Conservation (phyloP, 495 filamentous ascomycete genomes). For the Physcia stellaris region DNA sequence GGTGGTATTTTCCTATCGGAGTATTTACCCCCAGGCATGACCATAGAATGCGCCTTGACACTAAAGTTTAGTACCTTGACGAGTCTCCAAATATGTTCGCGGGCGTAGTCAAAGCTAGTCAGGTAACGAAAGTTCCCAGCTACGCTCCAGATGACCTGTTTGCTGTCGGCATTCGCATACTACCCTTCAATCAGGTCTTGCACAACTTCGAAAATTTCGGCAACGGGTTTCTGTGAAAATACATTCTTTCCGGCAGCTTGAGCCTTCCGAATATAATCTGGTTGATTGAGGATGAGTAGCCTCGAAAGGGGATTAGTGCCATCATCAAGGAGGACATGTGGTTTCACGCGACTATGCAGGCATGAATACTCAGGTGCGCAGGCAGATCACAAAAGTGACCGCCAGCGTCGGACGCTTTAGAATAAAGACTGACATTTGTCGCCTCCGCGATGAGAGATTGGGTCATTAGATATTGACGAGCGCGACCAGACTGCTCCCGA, state of each 20-base stretch:
- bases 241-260: conserved; percentile 66
- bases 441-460: no score
- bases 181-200: conserved; percentile 50
- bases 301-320: no score
- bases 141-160: conserved; percentile 43
- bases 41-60: conserved; percentile 35
- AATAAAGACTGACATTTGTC: no score
- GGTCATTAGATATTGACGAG: no score
- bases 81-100: conserved; percentile 41
- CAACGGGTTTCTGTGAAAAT: conserved; percentile 71
- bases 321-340: no score
- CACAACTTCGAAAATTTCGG: conserved; percentile 48
- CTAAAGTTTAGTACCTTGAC: conserved; percentile 55
- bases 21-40: no score
- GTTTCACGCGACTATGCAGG: no score
- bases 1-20: no score
- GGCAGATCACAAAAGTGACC: no score
- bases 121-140: conserved; percentile 69
- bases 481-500: no score
- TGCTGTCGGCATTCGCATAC: conserved; percentile 29
- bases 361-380: no score
- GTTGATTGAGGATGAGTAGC: conserved; percentile 49
- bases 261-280: conserved; percentile 42
- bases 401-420: no score
- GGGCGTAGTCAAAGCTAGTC: conserved; percentile 39